These are phyloP conservation scores for Trichosporon inkin DNA, from an alignment of 1,284 basidiomycete species.

Conservation along the genomic window DNA sequence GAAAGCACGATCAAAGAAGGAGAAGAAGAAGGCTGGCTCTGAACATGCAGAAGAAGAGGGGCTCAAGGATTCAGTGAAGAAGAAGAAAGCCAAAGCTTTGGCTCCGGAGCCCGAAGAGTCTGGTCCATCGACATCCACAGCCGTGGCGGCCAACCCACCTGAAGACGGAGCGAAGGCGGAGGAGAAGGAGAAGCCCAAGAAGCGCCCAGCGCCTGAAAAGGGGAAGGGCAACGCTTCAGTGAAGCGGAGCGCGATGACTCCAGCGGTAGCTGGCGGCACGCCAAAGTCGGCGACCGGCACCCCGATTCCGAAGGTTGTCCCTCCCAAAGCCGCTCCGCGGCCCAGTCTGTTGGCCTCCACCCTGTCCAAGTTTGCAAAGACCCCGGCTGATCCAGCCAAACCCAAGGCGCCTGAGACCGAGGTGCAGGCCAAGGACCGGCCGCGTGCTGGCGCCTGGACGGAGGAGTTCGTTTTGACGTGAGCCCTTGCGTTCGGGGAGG, in stretches of 20 bases:
- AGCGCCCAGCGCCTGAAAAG: not conserved
- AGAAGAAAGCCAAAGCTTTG: constrained; percentile 2
- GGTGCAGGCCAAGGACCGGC: constrained; percentile 12
- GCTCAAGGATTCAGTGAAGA: not conserved
- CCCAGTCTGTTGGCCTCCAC: constrained; percentile 17
- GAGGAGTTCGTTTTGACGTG: constrained; percentile 24
- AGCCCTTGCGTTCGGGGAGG: not conserved
- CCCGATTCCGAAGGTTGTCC: not conserved
- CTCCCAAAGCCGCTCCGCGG: constrained; percentile 9
- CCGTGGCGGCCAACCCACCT: not conserved
- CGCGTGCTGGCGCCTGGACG: constrained; percentile 19
- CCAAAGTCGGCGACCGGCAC: not conserved
- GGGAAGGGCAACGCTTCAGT: not conserved
- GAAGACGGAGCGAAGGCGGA: not conserved
- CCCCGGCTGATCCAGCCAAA: not conserved
- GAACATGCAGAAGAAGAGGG: not conserved
- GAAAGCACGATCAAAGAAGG: not conserved
- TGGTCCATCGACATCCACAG: not conserved
- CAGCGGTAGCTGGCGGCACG: not conserved
- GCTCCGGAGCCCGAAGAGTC: not conserved
- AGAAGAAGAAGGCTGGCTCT: not conserved
- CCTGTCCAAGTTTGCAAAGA: constrained; percentile 13
- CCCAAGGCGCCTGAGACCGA: constrained; percentile 3
- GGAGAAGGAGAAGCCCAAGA: constrained; percentile 2
- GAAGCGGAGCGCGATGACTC: not conserved